Base-by-base conservation (phyloP, 129 eudicot genomes). In the Centrapalus pauciflorus region DNA sequence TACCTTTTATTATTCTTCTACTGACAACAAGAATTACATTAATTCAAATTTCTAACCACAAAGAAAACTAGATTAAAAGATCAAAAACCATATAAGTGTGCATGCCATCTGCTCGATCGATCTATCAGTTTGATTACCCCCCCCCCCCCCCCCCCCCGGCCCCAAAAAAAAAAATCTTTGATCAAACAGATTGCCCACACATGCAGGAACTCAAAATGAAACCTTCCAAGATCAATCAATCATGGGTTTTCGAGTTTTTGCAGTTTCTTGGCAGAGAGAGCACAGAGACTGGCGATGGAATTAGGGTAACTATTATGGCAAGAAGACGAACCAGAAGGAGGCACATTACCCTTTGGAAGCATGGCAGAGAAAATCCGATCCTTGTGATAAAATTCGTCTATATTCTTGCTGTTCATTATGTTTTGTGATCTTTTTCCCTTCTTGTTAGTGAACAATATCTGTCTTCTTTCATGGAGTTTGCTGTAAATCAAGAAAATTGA, bases 311-410 rank as follows among this genome's bases (percentile, higher is more conserved):
- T 64, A 62, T 88, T 88, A 30, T 88, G 96, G 76, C 96, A 88
- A 13, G 92, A 88, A 30, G 96, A 88, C 21, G 96, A 88, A 17
- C 87, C 92, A 32, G 92, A 88, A 49, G 96, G 92, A 23, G 96
- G 96, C n/a, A 88, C 84, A 77, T 66, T 80, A 29, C 96, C 96
- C 83, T 88, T 88, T 1, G 96, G 96, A 74, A 88, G 92, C 96
- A 88, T 84, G 4, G 77, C 84, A 2, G 86, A 73, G 46, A 82
- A 88, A 58, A 69, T 51, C 80, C 83, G 60, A 38, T 82, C 52
- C 26, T 73, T 49, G 25, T 17, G 10, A 6, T 50, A 30, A 5
- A 55, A 37, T 40, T 21, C 30, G 26, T 13, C 16, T 28, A 49
- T 81, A 28, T 55, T 61, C 45, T 58, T 54, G 41, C 11, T 33